Evolutionary conservation across 257 asterid species (phyloP).

Genomic region (Solanum neorickii): DNA sequence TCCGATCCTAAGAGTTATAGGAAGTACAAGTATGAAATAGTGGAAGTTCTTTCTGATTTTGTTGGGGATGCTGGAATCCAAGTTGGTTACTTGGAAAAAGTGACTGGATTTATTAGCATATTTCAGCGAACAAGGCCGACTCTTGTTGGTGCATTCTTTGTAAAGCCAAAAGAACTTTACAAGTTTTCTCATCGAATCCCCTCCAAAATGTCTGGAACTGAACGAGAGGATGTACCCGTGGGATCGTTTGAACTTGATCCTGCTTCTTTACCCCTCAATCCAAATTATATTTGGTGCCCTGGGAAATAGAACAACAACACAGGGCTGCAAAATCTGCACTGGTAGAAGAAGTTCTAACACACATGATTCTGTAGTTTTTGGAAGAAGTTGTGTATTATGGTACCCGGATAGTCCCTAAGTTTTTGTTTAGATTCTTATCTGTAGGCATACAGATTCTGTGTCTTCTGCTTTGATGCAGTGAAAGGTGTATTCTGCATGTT

Average conservation of each 20-base stretch:
- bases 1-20: slow-evolving; percentile 13
- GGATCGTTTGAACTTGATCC: slow-evolving; percentile 83
- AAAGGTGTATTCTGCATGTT: not conserved
- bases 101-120: slow-evolving; percentile 46
- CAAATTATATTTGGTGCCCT: slow-evolving; percentile 33
- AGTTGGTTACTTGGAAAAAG: slow-evolving; percentile 45
- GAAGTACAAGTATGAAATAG: slow-evolving; percentile 43
- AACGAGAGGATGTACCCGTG: slow-evolving; percentile 50
- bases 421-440: not conserved
- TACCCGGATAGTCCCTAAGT: not conserved
- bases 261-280: slow-evolving; percentile 43
- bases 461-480: not conserved
- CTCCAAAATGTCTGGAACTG: slow-evolving; percentile 38
- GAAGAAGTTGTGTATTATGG: not conserved
- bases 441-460: not conserved
- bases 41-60: slow-evolving; percentile 50
- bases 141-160: not conserved
- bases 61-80: slow-evolving; percentile 19
- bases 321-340: not conserved
- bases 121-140: slow-evolving; percentile 26
- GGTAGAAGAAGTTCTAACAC: not conserved
- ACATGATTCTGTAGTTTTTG: not conserved
- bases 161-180: slow-evolving; percentile 27
- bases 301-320: slow-evolving; percentile 1
- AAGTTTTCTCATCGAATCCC: slow-evolving; percentile 62